Evolutionary conservation across 768 basidiomycete species (phyloP), one percentile per base, ranked within the genome.

Genomic region (Fomitopsis pulvina): DNA sequence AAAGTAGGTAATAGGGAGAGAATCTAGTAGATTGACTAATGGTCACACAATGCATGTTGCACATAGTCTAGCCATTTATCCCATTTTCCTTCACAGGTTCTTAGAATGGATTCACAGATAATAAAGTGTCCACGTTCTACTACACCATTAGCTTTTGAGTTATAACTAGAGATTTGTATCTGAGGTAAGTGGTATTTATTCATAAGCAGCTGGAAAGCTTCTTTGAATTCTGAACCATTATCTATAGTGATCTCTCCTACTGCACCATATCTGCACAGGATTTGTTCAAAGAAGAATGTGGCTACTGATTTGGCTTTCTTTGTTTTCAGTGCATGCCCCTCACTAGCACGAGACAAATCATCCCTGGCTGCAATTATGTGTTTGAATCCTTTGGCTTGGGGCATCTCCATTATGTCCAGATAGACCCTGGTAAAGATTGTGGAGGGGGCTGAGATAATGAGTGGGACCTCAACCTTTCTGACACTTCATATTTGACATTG

Each of bases 341-440:
- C 69, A 0, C 65, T 60, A 41, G 59, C 71, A 12, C 49, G 51
- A 0, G 62, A 62, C 0, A 75, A 63, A 0, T 60, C 62, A 45
- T 65, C 68, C 0, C 63, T 53, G 1, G 59, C 71, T 29, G 71
- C 70, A 1, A 74, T 54, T 14, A 74, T 54, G 25, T 66, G 68
- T 6, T 53, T 57, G 50, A 53, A 70, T 0, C 70, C 62, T 2
- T 59, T 59, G 0, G 68, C 60, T 0, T 46, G 53, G 0, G 65
- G 69, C 55, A 75, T 64, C 34, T 62, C 56, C 69, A 75, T 72
- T 0, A 67, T 67, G 53, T 75, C 66, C 11, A 69, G 56, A 34
- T 73, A 65, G 0, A 65, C 61, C 41, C 68, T 68, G 14, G 52
- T 16, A 52, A 70, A 75, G 2, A 61, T 51, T 1, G 51, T 34